These are phyloP conservation scores for Acorus gramineus DNA, from an alignment of 106 monocot genomes.

Conservation along the genomic window DNA sequence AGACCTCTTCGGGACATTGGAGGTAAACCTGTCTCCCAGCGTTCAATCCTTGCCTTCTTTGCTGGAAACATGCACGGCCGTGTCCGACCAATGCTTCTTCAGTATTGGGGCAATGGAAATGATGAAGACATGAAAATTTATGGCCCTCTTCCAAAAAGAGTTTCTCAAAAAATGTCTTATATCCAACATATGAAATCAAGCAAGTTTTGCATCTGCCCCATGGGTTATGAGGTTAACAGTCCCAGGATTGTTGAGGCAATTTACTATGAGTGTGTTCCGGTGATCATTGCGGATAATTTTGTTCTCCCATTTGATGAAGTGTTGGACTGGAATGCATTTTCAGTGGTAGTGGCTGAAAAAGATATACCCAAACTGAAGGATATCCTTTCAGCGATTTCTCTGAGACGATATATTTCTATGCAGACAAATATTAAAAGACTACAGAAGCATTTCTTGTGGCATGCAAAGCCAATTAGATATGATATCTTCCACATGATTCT, in stretches of 20 bases:
- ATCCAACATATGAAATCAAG: conserved; percentile 77
- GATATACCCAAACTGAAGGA: conserved; percentile 75
- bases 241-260: conserved; percentile 94
- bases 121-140: conserved; percentile 71
- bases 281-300: conserved; percentile 80
- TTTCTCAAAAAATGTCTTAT: conserved; percentile 61
- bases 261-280: conserved; percentile 85
- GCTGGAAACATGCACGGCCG: conserved; percentile 83
- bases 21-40: conserved; percentile 48
- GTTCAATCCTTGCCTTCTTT: conserved; percentile 69
- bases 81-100: conserved; percentile 54
- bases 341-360: conserved; percentile 70
- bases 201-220: conserved; percentile 87
- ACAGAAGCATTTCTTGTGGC: conserved; percentile 92
- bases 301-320: conserved; percentile 78
- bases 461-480: conserved; percentile 62
- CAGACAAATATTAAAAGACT: conserved; percentile 46
- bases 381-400: conserved; percentile 47
- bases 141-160: conserved; percentile 51
- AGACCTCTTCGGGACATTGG: conserved; percentile 57
- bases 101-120: conserved; percentile 44
- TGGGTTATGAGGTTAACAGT: conserved; percentile 93
- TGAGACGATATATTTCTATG: conserved; percentile 46
- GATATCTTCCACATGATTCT: conserved; percentile 94
- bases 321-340: conserved; percentile 76